Conservation (phyloP, 495 filamentous ascomycete species). For the Aspergillus conjunctus region DNA sequence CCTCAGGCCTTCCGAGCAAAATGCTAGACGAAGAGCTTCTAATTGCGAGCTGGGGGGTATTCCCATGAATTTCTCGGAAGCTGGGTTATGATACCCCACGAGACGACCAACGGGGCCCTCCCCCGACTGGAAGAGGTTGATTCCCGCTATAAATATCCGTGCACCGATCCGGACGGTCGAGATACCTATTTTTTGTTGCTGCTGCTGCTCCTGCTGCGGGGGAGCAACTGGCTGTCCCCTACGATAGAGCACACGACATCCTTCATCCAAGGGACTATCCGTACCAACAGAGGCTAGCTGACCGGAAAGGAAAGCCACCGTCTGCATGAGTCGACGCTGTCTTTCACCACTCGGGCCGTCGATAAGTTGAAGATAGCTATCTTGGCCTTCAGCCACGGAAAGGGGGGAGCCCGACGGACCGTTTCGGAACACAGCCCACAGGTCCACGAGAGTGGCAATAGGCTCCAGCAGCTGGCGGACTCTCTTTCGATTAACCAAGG, state of each 20-base stretch:
- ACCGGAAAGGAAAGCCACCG: slow-evolving; percentile 14
- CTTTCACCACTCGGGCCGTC: slow-evolving; percentile 1
- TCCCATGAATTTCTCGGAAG: slow-evolving; percentile 15
- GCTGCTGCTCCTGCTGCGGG: neutral
- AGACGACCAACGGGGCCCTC: neutral
- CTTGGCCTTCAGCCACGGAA: neutral
- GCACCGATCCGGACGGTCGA: slow-evolving; percentile 18
- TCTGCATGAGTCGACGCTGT: slow-evolving; percentile 1
- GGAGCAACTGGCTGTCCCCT: slow-evolving; percentile 1
- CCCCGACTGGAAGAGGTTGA: slow-evolving; percentile 7
- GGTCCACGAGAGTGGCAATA: slow-evolving; percentile 48
- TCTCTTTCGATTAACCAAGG: slow-evolving; percentile 22
- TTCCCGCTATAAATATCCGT: slow-evolving; percentile 17
- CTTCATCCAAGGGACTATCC: slow-evolving; percentile 13
- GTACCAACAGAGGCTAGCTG: neutral
- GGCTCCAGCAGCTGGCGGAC: slow-evolving; percentile 67
- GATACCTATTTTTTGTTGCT: slow-evolving; percentile 2
- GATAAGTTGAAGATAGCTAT: slow-evolving; percentile 1
- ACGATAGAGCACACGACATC: slow-evolving; percentile 20
- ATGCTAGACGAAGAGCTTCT: slow-evolving; percentile 15
- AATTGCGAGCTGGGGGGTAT: slow-evolving; percentile 7
- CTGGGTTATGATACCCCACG: slow-evolving; percentile 11
- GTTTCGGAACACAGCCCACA: neutral
- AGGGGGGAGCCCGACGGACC: slow-evolving; percentile 4
- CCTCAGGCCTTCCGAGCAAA: slow-evolving; percentile 17